Percentiles rank a stretch among this genome's conserved stretches.
These are phyloP conservation scores for Plectosphaerella sp. DNA, from an alignment of 2,329 filamentous ascomycete species.

Conservation along the genomic window DNA sequence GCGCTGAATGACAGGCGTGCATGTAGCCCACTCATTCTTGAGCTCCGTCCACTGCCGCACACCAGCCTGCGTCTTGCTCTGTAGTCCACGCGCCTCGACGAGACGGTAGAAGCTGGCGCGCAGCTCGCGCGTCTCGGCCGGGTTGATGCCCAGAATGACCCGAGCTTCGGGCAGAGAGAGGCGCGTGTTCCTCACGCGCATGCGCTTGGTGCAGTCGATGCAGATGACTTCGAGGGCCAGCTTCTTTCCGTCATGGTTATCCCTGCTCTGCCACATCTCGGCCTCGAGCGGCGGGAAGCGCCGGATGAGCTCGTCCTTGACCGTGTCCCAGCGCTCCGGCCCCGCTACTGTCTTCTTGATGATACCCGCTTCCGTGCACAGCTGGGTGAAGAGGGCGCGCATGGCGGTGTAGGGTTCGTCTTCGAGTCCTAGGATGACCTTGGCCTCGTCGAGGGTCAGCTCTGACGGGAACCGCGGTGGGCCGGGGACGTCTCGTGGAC, in stretches of 20 bases:
- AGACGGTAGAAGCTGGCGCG: slow-evolving; percentile 63
- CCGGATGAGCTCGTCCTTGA: slow-evolving; percentile 63
- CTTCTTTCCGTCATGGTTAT: slow-evolving; percentile 56
- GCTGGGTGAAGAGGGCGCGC: slow-evolving; percentile 62
- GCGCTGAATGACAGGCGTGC: slow-evolving; percentile 48
- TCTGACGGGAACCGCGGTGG: slow-evolving; percentile 76
- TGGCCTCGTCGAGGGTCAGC: slow-evolving; percentile 76
- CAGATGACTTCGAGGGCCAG: slow-evolving; percentile 76
- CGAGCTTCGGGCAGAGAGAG: slow-evolving; percentile 74
- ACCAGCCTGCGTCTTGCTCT: slow-evolving; percentile 68
- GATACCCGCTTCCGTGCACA: slow-evolving; percentile 64
- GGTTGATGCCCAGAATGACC: slow-evolving; percentile 46
- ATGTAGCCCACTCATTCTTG: slow-evolving; percentile 63
- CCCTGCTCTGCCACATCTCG: slow-evolving; percentile 54
- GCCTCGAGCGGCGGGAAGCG: slow-evolving; percentile 60
- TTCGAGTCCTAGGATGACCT: slow-evolving; percentile 62
- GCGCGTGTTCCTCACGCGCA: slow-evolving; percentile 59
- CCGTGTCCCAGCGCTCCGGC: slow-evolving; percentile 67
- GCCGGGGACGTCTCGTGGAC: slow-evolving; percentile 63
- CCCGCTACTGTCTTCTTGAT: slow-evolving; percentile 74
- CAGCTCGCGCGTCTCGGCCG: slow-evolving; percentile 49
- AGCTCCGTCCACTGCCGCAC: slow-evolving; percentile 67
- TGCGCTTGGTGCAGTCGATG: slow-evolving; percentile 75
- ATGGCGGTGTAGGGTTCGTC: slow-evolving; percentile 58
- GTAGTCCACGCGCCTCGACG: slow-evolving; percentile 62